Conservation (phyloP, 139 green algal species). For the Zygnema circumcarinatum region DNA sequence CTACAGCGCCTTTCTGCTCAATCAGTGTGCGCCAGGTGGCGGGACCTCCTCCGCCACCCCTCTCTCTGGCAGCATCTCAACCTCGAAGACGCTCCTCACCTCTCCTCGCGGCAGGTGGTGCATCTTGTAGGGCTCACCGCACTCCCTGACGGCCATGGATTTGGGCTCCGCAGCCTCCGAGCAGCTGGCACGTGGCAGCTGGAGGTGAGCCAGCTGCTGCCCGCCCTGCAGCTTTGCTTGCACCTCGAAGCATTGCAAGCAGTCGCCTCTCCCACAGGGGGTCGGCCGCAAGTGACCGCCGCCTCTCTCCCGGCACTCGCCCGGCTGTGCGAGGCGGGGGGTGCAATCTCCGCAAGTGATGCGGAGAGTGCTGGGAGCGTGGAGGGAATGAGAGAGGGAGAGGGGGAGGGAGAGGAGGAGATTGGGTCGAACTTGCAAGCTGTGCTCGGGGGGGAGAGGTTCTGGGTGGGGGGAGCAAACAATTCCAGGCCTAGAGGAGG, state of each 20-base stretch:
- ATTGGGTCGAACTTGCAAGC: neutral
- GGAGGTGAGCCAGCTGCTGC: neutral
- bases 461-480: neutral
- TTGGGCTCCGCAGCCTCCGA: neutral
- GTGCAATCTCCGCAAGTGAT: no score
- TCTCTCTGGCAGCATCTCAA: neutral
- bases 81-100: neutral
- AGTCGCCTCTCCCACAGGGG: neutral
- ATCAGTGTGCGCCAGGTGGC: constrained; percentile 14
- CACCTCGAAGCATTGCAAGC: neutral
- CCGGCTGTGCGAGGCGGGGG: no score
- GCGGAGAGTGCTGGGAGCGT: no score
- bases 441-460: neutral
- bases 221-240: neutral
- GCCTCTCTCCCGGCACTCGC: neutral
- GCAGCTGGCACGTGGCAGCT: neutral
- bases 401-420: neutral
- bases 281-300: constrained; percentile 6
- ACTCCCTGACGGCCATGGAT: neutral
- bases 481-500: neutral
- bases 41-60: neutral
- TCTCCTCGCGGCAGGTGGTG: neutral
- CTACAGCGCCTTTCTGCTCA: neutral
- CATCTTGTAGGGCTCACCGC: neutral
- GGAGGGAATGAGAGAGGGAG: neutral